phyloP scores from a whole-genome alignment of 805 yeast species.

The Maudiozyma pseudohumilis region DNA sequence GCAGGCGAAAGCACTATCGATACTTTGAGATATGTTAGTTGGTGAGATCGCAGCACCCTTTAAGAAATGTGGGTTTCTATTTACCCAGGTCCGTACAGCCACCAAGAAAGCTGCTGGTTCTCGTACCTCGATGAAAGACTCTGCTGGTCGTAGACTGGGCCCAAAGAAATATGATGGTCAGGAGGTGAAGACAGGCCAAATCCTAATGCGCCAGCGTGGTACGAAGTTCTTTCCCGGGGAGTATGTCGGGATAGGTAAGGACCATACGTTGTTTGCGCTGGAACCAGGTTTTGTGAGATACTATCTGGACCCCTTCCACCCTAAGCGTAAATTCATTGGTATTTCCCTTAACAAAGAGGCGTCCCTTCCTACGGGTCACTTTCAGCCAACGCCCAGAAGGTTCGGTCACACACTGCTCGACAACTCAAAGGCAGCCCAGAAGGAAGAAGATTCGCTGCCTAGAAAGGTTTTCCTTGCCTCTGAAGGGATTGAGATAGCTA shows the following conservation, averaged over 20 bases:
- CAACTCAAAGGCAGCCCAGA: slow-evolving; percentile 35
- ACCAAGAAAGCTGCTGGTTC: slow-evolving; percentile 93
- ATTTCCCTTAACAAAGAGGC: slow-evolving; percentile 59
- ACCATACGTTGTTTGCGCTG: slow-evolving; percentile 81
- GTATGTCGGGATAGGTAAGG: slow-evolving; percentile 81
- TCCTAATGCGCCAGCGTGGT: slow-evolving; percentile 89
- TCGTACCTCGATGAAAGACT: slow-evolving; percentile 85
- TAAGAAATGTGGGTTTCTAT: slow-evolving; percentile 5
- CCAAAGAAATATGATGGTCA: slow-evolving; percentile 77
- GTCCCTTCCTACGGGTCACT: slow-evolving; percentile 78
- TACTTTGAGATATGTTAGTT: slow-evolving; percentile 3
- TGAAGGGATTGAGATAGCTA: slow-evolving; percentile 38
- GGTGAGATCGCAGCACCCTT: background rate
- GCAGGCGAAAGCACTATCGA: too few relatives aligned
- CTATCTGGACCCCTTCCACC: slow-evolving; percentile 94
- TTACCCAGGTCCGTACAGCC: slow-evolving; percentile 62
- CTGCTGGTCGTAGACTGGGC: slow-evolving; percentile 91
- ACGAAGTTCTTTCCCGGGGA: slow-evolving; percentile 92
- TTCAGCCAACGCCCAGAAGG: slow-evolving; percentile 78
- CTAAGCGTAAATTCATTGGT: slow-evolving; percentile 83
- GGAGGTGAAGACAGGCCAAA: slow-evolving; percentile 69
- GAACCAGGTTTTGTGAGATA: slow-evolving; percentile 92
- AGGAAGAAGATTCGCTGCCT: slow-evolving; percentile 52
- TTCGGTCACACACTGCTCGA: slow-evolving; percentile 62
- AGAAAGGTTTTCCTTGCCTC: slow-evolving; percentile 57